phyloP scores from a whole-genome alignment of 768 basidiomycete species.

The Neoboletus subvelutipes region DNA sequence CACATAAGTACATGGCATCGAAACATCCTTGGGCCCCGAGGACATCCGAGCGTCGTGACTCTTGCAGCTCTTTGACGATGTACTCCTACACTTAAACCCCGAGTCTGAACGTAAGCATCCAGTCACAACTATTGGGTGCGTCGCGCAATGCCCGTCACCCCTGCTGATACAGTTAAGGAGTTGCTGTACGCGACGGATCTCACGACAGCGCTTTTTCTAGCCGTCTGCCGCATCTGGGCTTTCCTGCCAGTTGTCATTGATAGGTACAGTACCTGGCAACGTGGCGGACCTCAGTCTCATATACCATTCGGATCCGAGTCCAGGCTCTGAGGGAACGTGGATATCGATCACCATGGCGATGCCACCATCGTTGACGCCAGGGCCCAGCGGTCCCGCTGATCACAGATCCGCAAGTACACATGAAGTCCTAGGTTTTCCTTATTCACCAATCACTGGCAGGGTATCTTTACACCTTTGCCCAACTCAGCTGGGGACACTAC shows the following conservation, averaged over 20 bases:
- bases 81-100: background rate
- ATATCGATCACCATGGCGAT: background rate
- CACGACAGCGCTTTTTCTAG: background rate
- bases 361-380: background rate
- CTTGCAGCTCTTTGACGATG: background rate
- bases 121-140: background rate
- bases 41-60: background rate
- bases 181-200: background rate
- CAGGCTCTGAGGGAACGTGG: background rate
- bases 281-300: background rate
- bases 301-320: background rate
- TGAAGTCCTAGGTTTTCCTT: too few relatives aligned
- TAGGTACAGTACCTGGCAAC: background rate
- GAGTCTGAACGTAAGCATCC: background rate
- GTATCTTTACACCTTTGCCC: background rate
- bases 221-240: background rate
- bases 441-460: background rate
- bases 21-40: too few relatives aligned
- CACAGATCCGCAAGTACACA: background rate
- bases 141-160: background rate
- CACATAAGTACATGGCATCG: too few relatives aligned
- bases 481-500: background rate
- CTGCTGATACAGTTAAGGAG: background rate
- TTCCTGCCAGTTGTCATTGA: background rate
- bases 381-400: background rate